These are phyloP conservation scores for Akanthomyces lecanii DNA, from an alignment of 2,329 filamentous ascomycete species.

Conservation along the genomic window DNA sequence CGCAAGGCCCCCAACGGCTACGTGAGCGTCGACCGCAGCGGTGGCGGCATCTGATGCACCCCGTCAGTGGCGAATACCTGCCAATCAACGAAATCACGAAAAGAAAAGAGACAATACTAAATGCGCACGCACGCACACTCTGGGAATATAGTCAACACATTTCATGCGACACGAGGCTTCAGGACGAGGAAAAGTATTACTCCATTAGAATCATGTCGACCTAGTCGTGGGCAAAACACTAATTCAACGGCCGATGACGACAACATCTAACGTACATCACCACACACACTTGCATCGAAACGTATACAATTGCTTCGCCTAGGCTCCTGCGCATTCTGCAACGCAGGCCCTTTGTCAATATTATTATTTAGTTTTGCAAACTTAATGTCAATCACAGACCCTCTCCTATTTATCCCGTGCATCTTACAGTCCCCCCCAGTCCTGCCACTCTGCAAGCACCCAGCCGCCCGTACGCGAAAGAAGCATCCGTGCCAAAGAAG, in stretches of 20 bases:
- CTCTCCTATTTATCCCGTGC: not conserved
- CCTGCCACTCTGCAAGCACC: not conserved
- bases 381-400: not conserved
- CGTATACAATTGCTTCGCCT: not conserved
- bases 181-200: not conserved
- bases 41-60: constrained; percentile 37
- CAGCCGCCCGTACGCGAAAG: not conserved
- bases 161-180: not conserved
- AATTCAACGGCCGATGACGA: not conserved
- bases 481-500: not conserved
- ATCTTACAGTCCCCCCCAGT: not conserved
- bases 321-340: not conserved
- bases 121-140: not conserved
- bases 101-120: not conserved
- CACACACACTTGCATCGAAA: not conserved
- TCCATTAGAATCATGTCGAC: not conserved
- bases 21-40: constrained; percentile 50
- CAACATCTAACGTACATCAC: not conserved
- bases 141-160: not conserved
- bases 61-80: not conserved
- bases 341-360: not conserved
- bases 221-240: not conserved
- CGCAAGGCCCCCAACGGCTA: constrained; percentile 37
- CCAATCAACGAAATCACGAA: not conserved
- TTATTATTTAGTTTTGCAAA: not conserved